phyloP scores from a whole-genome alignment of 164 flowering plant species.

The Vitis riparia region DNA sequence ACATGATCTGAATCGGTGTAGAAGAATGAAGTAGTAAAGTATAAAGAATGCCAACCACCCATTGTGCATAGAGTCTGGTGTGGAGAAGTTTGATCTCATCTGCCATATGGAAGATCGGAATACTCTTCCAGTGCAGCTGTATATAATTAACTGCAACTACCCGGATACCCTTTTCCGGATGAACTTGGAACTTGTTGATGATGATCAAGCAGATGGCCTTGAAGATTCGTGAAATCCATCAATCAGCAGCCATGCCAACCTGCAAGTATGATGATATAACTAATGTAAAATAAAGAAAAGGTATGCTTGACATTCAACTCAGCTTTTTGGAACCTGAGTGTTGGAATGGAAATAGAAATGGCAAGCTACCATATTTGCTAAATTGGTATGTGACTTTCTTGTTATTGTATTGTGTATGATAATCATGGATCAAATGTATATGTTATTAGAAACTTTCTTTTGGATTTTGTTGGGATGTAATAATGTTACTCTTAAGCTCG shows the following conservation, averaged over 20 bases:
- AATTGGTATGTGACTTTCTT: not conserved
- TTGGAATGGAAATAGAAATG: constrained; percentile 16
- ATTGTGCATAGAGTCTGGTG: constrained; percentile 30
- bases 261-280: constrained; percentile 9
- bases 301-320: constrained; percentile 27
- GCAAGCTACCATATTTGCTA: not conserved
- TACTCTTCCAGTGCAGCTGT: constrained; percentile 10
- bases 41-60: constrained; percentile 20
- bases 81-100: constrained; percentile 5
- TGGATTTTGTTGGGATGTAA: not conserved
- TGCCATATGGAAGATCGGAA: constrained; percentile 1
- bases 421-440: constrained; percentile 1
- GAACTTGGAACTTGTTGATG: constrained; percentile 6
- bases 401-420: not conserved
- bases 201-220: not conserved
- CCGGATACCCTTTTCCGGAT: not conserved
- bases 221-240: not conserved
- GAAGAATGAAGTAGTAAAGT: constrained; percentile 3
- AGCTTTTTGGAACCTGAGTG: constrained; percentile 39
- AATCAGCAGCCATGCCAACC: not conserved
- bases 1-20: constrained; percentile 48
- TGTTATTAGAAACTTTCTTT: not conserved
- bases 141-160: constrained; percentile 1
- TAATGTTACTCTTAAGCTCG: not conserved
- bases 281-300: constrained; percentile 5